phyloP scores from a whole-genome alignment of 768 basidiomycete genomes.

The Calocera cornea region DNA sequence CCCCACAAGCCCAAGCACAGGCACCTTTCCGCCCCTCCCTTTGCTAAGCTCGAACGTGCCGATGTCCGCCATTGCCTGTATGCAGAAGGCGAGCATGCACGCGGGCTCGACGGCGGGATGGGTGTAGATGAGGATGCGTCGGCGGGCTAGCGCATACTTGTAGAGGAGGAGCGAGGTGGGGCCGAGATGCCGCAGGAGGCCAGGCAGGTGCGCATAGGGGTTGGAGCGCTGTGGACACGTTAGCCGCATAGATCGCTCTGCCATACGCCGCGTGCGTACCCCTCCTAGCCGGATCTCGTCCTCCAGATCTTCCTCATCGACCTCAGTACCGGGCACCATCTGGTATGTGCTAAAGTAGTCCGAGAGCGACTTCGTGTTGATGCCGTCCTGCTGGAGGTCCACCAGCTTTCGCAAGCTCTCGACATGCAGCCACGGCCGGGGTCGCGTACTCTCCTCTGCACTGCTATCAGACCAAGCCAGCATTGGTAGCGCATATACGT shows the following conservation, averaged over 20 bases:
- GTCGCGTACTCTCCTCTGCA: constrained; percentile 24
- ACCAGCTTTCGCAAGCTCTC: constrained; percentile 48
- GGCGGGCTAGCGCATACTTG: constrained; percentile 62
- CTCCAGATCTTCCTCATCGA: background rate
- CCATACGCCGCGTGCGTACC: background rate
- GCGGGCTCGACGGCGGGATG: constrained; percentile 68
- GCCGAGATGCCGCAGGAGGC: constrained; percentile 61
- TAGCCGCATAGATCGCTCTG: background rate
- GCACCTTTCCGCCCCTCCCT: constrained; percentile 17
- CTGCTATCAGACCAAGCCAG: background rate
- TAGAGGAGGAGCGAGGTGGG: constrained; percentile 66
- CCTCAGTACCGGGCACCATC: background rate
- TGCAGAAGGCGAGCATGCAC: constrained; percentile 41
- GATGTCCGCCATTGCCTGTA: constrained; percentile 5
- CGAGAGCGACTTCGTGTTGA: background rate
- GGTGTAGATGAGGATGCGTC: constrained; percentile 66
- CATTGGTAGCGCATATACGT: background rate
- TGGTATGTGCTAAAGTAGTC: background rate
- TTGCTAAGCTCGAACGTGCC: constrained; percentile 9
- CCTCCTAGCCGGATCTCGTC: background rate
- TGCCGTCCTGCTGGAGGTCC: constrained; percentile 26
- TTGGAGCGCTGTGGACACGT: constrained; percentile 15
- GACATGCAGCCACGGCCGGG: constrained; percentile 67
- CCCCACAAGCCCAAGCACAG: constrained; percentile 68
- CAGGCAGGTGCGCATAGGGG: constrained; percentile 42